Base-by-base conservation (phyloP, 495 filamentous ascomycete genomes). In the Bathelium albidoporum region DNA sequence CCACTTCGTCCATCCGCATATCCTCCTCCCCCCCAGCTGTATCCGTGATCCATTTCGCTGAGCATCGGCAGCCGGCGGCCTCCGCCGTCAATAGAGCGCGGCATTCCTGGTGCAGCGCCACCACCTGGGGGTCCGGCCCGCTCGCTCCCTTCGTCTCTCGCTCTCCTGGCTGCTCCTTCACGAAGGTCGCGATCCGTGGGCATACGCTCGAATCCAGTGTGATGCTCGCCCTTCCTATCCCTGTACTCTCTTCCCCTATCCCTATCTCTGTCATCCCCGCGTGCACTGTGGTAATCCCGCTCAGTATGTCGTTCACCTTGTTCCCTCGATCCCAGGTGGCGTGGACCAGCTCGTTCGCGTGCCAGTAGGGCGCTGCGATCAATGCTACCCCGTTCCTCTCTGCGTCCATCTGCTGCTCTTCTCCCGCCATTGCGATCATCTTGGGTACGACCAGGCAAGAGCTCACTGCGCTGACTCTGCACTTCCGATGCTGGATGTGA, bases 1-100 rank as follows among this genome's bases (percentile, higher is more conserved):
- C 63, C 63, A 34, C 61, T 65, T 32, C 59, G 24, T 10, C 29
- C 60, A 18, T 63, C 65, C 14, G 39, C 49, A 49, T 52, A 32
- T 34, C 53, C 49, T 1, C 64, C 64, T 12, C 61, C 26, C 58
- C 61, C 32, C 5, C 58, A 28, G 10, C 55, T 20, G 24, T 36
- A 22, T 11, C 55, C 32, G 24, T 39, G 24, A 16, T 26, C 55
- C 29, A 34, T 18, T 4, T 36, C 36, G 11, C 32, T 20, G 11
- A 20, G 4, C 24, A n/a, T 12, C 10, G 59, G 59, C 24, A 14
- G 9, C 36, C 14, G 14, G 12, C 26, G 7, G 3, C 55, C 55
- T 28, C 55, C 55, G 9, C 32, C 55, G 12, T 59, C 55, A 18
- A 59, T 26, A 4, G n/a, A 18, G n/a, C 32, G 14, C 32, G 55